Conservation (phyloP, 2,329 filamentous ascomycete genomes). For the Monosporascus sp. region DNA sequence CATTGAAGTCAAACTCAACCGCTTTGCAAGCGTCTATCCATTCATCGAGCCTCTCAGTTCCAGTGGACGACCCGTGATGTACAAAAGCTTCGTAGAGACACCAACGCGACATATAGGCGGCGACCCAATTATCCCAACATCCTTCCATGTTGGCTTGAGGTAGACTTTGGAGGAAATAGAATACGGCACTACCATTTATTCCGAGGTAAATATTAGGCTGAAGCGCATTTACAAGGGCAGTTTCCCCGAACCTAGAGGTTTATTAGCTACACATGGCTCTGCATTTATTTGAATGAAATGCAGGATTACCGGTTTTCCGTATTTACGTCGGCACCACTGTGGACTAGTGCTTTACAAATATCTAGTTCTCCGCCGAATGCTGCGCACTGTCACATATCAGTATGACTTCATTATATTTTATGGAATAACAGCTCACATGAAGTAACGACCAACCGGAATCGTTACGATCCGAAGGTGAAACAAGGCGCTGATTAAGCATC, state of each 20-base stretch:
- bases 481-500: constrained; percentile 6
- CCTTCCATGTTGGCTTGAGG: not conserved
- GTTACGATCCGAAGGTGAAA: constrained; percentile 6
- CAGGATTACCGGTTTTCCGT: not conserved
- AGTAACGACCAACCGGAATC: not conserved
- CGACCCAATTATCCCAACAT: not conserved
- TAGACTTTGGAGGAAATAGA: constrained; percentile 4
- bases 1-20: constrained; percentile 3
- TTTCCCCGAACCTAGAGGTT: not conserved
- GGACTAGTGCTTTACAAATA: constrained; percentile 7
- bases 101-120: fast-evolving
- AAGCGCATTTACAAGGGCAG: not conserved
- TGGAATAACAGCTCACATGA: constrained; percentile 1
- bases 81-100: fast-evolving
- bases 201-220: fast-evolving
- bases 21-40: constrained; percentile 3
- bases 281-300: not conserved
- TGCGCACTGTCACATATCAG: constrained; percentile 3
- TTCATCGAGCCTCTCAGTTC: not conserved
- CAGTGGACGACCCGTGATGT: not conserved
- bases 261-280: not conserved
- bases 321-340: constrained; percentile 12
- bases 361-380: not conserved
- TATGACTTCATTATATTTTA: no score
- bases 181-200: not conserved